Evolutionary conservation across 176 grass and related monocot genomes (phyloP), one percentile per base, ranked within the genome.

Genomic region (Miscanthus lutarioriparius): DNA sequence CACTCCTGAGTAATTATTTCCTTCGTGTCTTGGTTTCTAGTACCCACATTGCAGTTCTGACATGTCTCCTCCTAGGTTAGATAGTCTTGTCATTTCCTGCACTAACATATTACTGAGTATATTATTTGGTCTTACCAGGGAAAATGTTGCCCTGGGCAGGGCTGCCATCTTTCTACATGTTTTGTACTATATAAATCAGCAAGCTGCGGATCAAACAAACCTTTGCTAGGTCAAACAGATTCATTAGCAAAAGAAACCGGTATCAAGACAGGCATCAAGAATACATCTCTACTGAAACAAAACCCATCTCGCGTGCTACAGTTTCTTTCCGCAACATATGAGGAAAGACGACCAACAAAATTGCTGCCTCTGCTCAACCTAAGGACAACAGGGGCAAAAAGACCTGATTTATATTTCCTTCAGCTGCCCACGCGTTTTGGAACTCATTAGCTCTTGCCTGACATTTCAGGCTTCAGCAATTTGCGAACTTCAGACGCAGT

Each of bases 401-500:
- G 54, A 58, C 26, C 48, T 49, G 22, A 19, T 26, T 64, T 67
- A 27, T 33, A 61, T 41, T 75, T 80, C 44, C 19, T 85, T 76
- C 28, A 84, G 10, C 69, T 30, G 14, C 83, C 73, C 11, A 73
- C 43, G 72, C 6, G 13, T 53, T 19, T 37, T 19, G 45, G 71
- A 36, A 68, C 17, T 7, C 35, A 85, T 17, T 80, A 80, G 61
- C 47, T 81, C 67, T 83, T 85, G 73, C 80, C 91, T 69, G 78
- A 78, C 45, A 87, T 87, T 53, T 87, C 77, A 0, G 93, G 77
- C 65, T 96, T 92, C 39, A 96, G 82, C 33, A 99, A 87, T 76
- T 85, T 90, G 48, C 82, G 86, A 48, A 96, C 87, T 77, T 99
- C 96, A 39, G 81, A 84, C 40, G 86, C 89, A 23, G 47, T 91